phyloP scores from a whole-genome alignment of 2,329 filamentous ascomycete species.

The Aschersonia sp. region DNA sequence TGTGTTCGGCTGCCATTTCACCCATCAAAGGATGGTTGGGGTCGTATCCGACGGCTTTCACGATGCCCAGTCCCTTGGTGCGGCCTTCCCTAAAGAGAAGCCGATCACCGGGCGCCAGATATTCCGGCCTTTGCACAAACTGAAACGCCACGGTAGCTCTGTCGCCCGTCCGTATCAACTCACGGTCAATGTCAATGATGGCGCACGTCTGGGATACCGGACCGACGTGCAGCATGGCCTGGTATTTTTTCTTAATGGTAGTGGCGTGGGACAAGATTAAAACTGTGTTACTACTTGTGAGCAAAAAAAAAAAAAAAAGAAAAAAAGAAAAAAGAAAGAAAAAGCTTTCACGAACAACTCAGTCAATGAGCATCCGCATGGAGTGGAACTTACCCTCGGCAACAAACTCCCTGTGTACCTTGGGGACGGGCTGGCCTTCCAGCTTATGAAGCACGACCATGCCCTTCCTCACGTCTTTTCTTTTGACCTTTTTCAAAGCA shows the following conservation, averaged over 20 bases:
- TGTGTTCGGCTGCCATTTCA: slow-evolving; percentile 1
- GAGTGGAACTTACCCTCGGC: slow-evolving; percentile 46
- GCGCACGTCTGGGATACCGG: slow-evolving; percentile 90
- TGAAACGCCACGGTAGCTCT: slow-evolving; percentile 87
- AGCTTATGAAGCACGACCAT: slow-evolving; percentile 89
- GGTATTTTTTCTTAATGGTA: slow-evolving; percentile 92
- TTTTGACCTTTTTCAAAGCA: slow-evolving; percentile 70
- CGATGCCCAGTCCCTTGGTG: slow-evolving; percentile 89
- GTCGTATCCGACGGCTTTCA: slow-evolving; percentile 85
- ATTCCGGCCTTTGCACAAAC: slow-evolving; percentile 90
- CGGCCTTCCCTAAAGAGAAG: slow-evolving; percentile 87
- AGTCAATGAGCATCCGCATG: too few relatives aligned
- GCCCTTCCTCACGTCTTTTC: slow-evolving; percentile 90
- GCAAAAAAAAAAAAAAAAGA: neutral
- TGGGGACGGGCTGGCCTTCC: slow-evolving; percentile 55
- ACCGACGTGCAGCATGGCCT: slow-evolving; percentile 95
- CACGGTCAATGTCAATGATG: slow-evolving; percentile 95
- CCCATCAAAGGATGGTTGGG: slow-evolving; percentile 30
- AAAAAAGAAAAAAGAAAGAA: neutral
- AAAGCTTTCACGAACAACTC: neutral
- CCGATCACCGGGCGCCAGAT: slow-evolving; percentile 73
- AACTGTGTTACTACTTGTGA: slow-evolving; percentile 32
- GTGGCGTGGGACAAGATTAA: slow-evolving; percentile 91
- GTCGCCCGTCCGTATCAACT: slow-evolving; percentile 87
- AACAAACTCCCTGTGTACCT: slow-evolving; percentile 61